phyloP scores from a whole-genome alignment of 2,329 filamentous ascomycete genomes.

The Fusarium chlamydosporum region DNA sequence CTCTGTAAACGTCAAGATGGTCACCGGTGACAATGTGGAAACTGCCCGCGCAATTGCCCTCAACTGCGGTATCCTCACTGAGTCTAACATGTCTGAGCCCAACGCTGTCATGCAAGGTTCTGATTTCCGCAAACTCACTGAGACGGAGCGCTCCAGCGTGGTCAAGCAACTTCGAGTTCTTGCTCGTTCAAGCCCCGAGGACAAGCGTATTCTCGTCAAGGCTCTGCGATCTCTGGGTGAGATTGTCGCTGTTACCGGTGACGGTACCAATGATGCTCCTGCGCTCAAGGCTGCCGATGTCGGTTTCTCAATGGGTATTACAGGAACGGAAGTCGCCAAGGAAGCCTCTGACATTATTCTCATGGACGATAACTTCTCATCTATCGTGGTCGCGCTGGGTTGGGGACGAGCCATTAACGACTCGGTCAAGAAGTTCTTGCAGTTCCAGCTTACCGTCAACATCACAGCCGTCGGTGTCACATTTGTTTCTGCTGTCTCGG shows the following conservation, averaged over 20 bases:
- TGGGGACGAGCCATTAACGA: conserved; percentile 79
- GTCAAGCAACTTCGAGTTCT: conserved; percentile 76
- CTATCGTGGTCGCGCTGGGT: conserved; percentile 75
- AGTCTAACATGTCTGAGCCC: conserved; percentile 71
- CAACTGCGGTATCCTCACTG: conserved; percentile 59
- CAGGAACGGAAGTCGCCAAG: conserved; percentile 75
- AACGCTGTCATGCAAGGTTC: conserved; percentile 64
- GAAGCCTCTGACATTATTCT: conserved; percentile 77
- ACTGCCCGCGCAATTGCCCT: conserved; percentile 61
- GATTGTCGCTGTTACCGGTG: conserved; percentile 76
- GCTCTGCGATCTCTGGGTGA: conserved; percentile 75
- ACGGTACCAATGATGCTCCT: conserved; percentile 76
- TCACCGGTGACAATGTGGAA: conserved; percentile 66
- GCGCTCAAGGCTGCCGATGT: conserved; percentile 76
- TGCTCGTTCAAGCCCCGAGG: conserved; percentile 77
- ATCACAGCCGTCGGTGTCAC: conserved; percentile 76
- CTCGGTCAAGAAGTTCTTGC: conserved; percentile 76
- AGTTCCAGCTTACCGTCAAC: conserved; percentile 79
- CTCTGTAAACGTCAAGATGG: conserved; percentile 76
- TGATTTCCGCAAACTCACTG: conserved; percentile 70
- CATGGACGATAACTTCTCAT: conserved; percentile 75
- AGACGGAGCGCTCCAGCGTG: conserved; percentile 63
- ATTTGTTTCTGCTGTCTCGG: conserved; percentile 72
- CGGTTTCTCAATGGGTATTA: conserved; percentile 77
- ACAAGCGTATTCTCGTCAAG: conserved; percentile 76